Evolutionary conservation across 257 asterid species (phyloP), one percentile per base, ranked within the genome.

Genomic region (Sherardia arvensis): DNA sequence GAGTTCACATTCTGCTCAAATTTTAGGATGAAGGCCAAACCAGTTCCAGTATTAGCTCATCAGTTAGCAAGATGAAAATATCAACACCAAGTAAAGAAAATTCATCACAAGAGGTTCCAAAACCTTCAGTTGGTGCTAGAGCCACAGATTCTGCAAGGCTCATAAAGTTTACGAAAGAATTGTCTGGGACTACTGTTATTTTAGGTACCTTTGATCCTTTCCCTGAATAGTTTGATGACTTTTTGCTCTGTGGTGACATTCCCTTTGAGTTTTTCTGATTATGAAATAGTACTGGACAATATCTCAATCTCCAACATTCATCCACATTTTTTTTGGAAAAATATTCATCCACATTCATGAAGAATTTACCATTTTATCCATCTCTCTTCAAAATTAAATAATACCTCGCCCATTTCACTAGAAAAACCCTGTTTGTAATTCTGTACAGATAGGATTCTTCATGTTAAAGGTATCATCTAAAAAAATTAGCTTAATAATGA

Each of bases 101-200:
- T 67, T 57, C 78, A n/a, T 68, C 85, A 62, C 77, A 79, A 66
- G 95, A 84, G 75, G 73, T 79, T 53, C 83, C 79, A 21, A 87
- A 84, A 73, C 47, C 85, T 53, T n/a, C 81, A 21, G 29, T 87
- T 78, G 97, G 96, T 71, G 96, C 94, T 56, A 83, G 96, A 78
- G 88, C 99, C 68, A 87, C 96, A 29, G 99, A 90, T 70, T 93
- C 99, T 61, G 97, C 96, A 12, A 87, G 99, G 83, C 77, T 90
- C 33, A 85, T 76, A 86, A 93, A 93, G 74, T 93, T 93, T 77
- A 81, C 92, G 23, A 93, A 87, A 78, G 97, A 85, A 73, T 79
- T 93, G 63, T 85, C 96, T 32, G 88, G 77, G 45, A 45, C 96
- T 1, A 78, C 94, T 36, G 94, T 90, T 68, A 71, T 79, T 68